phyloP scores from a whole-genome alignment of 768 basidiomycete species.

The Xanthoconium purpureum region DNA sequence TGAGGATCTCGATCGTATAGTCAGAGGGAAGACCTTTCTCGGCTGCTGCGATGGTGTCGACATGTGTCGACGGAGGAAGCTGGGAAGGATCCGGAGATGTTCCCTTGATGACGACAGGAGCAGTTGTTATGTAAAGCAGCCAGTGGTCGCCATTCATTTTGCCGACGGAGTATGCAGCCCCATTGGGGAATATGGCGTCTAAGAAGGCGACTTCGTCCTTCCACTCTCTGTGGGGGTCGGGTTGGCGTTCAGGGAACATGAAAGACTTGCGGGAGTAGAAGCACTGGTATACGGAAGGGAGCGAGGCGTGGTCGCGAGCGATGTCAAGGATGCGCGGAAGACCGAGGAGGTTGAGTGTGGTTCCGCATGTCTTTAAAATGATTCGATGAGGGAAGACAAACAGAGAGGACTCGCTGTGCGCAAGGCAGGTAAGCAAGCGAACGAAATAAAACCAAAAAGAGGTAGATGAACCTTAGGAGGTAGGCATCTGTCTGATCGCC shows the following conservation, averaged over 20 bases:
- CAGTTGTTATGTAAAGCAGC: conserved; percentile 88
- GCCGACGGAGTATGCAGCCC: conserved; percentile 94
- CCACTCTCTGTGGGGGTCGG: conserved; percentile 93
- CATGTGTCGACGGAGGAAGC: conserved; percentile 14
- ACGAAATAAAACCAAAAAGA: conserved; percentile 1
- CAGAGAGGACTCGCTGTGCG: conserved; percentile 89
- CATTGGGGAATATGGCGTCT: conserved; percentile 83
- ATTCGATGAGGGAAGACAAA: conserved; percentile 94
- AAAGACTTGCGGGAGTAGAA: conserved; percentile 99
- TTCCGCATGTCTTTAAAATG: conserved; percentile 98
- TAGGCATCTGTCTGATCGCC: conserved; percentile 95
- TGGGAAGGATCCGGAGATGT: conserved; percentile 20
- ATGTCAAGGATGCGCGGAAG: conserved; percentile 94
- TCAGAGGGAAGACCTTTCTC: conserved; percentile 47
- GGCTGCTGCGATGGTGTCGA: conserved; percentile 13
- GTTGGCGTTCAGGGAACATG: conserved; percentile 98
- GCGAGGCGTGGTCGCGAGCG: conserved; percentile 64
- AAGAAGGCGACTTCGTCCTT: conserved; percentile 87
- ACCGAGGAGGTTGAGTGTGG: conserved; percentile 94
- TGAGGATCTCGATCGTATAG: conserved; percentile 96
- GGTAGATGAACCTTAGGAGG: conserved; percentile 70
- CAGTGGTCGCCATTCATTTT: conserved; percentile 99
- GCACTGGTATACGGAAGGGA: conserved; percentile 77
- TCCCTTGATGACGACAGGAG: conserved; percentile 34
- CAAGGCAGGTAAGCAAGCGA: conserved; percentile 9